These are phyloP conservation scores for Heterobasidion parviporum DNA, from an alignment of 1,284 basidiomycete genomes.

Conservation along the genomic window DNA sequence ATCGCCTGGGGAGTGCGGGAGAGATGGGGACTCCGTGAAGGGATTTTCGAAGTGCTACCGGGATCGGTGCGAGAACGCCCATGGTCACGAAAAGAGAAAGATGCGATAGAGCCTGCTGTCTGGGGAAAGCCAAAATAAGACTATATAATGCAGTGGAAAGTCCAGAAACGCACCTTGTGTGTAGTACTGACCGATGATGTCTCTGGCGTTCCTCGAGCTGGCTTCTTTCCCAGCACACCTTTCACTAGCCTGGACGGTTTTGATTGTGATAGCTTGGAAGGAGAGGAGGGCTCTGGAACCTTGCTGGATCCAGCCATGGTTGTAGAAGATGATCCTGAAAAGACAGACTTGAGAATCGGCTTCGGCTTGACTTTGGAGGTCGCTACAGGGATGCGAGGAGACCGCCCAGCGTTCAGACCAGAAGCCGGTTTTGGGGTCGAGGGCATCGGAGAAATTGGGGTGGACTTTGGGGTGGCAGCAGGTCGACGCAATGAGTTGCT, in stretches of 20 bases:
- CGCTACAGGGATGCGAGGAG: background rate
- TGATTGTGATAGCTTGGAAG: slow-evolving; percentile 8
- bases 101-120: background rate
- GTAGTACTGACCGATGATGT: background rate
- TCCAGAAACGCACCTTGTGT: background rate
- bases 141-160: background rate
- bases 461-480: background rate
- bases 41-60: slow-evolving; percentile 14
- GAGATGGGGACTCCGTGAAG: background rate
- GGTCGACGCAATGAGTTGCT: background rate
- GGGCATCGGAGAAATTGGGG: background rate
- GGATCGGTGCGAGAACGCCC: slow-evolving; percentile 33
- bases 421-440: background rate
- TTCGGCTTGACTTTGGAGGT: slow-evolving; percentile 6
- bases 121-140: background rate
- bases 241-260: slow-evolving; percentile 12
- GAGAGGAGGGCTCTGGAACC: background rate
- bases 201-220: slow-evolving; percentile 3
- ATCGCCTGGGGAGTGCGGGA: slow-evolving; percentile 2
- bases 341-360: slow-evolving; percentile 30
- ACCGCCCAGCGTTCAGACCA: background rate
- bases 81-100: slow-evolving; percentile 1
- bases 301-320: slow-evolving; percentile 8
- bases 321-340: slow-evolving; percentile 28
- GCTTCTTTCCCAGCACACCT: slow-evolving; percentile 10